Base-by-base conservation (phyloP, 257 asterid genomes). In the Cynanchum wilfordii region DNA sequence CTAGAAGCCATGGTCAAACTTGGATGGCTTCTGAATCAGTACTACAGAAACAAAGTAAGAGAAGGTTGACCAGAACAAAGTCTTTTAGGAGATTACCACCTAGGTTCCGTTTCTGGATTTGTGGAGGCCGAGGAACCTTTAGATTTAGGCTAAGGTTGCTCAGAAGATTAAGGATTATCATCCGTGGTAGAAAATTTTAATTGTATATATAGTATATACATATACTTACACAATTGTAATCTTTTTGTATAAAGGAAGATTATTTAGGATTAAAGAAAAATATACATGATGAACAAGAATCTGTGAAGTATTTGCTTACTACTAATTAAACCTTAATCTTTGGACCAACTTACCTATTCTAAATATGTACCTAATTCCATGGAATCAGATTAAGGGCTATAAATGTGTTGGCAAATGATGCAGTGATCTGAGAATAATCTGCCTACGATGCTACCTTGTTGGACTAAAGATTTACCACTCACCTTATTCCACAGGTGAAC, bases 401-500 rank as follows among this genome's bases (percentile, higher is more conserved):
- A 60, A 3, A 70, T 56, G 19, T 56, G 71, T 64, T 42, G 81
- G 79, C 96, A 88, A 10, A 83, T 68, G 40, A 89, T 78, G 77
- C 96, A 89, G 56, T 87, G 87, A 13, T 81, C 65, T 68, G 84
- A 82, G 33, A 90, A 50, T 77, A 92, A 78, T 71, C 84, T 85
- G 49, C 76, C 83, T 38, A 88, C 67, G 42, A 90, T 75, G 55
- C 98, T 92, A 22, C 97, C 97, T 69, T 87, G 80, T 81, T 87
- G 96, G 83, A 92, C 87, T 79, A 56, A 70, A 25, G 81, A 40
- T 50, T 58, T 65, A 1, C 78, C 83, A 75, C 86, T 90, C 64
- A 76, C 78, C 42, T 77, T 87, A 59, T 90, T 90, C 98, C 98
- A 92, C 81, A 92, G 71, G 75, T 92, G 96, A 44, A 92, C 81